Percentiles rank a stretch among this genome's conserved stretches.
Evolutionary conservation across 305 asterid genomes (phyloP).

Genomic region (Striga hermonthica): DNA sequence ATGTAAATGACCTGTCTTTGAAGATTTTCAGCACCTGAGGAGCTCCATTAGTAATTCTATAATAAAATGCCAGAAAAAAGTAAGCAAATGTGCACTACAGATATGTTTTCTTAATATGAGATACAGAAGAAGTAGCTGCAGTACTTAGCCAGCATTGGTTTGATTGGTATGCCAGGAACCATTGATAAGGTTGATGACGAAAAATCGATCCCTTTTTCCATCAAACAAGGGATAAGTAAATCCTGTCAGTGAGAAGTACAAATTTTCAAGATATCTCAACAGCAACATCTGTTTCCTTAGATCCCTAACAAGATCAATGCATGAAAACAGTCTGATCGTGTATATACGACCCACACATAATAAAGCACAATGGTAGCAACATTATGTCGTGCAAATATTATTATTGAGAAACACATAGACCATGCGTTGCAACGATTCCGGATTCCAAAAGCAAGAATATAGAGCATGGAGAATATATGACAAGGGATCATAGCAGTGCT

Average conservation of each 20-base stretch:
- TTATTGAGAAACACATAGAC: too few relatives aligned
- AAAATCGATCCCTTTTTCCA: slow-evolving; percentile 76
- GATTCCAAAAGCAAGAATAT: too few relatives aligned
- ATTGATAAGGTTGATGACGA: slow-evolving; percentile 64
- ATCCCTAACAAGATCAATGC: too few relatives aligned
- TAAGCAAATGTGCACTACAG: slow-evolving; percentile 24
- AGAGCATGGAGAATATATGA: too few relatives aligned
- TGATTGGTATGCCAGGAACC: slow-evolving; percentile 91
- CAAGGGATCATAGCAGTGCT: too few relatives aligned
- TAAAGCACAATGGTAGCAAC: too few relatives aligned
- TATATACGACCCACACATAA: too few relatives aligned
- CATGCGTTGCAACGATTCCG: too few relatives aligned
- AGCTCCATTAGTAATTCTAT: slow-evolving; percentile 77
- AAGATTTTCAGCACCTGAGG: slow-evolving; percentile 67
- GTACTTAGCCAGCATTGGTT: slow-evolving; percentile 97
- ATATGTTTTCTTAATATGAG: slow-evolving; percentile 7
- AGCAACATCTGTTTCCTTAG: too few relatives aligned
- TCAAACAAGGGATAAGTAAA: slow-evolving; percentile 64
- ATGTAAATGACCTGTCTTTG: slow-evolving; percentile 67
- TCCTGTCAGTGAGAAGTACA: slow-evolving; percentile 49
- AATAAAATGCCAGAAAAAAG: slow-evolving; percentile 27
- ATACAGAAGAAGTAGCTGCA: slow-evolving; percentile 27
- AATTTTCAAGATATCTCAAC: slow-evolving; percentile 25
- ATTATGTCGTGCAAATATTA: too few relatives aligned
- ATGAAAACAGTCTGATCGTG: too few relatives aligned